phyloP scores from a whole-genome alignment of 2,329 filamentous ascomycete genomes.

The Claviceps capensis region DNA sequence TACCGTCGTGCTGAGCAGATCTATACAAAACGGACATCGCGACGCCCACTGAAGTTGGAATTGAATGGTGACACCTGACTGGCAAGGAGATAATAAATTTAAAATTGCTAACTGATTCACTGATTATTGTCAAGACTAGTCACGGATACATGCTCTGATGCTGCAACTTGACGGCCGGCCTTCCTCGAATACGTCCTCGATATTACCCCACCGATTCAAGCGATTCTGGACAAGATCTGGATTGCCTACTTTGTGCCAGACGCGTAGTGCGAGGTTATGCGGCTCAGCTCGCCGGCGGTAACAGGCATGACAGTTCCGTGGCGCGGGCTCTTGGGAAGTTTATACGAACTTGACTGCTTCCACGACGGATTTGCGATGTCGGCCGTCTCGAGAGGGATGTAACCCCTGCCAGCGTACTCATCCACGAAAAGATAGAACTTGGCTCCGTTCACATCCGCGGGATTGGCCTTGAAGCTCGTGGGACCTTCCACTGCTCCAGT shows the following conservation, averaged over 20 bases:
- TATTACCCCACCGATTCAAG: no score
- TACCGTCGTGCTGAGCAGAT: no score
- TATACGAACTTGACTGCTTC: neutral
- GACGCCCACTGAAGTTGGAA: no score
- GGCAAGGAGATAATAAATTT: no score
- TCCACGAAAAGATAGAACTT: neutral
- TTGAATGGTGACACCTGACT: no score
- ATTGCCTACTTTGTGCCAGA: neutral
- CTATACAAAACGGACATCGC: no score
- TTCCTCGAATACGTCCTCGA: no score
- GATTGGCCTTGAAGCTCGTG: conserved; percentile 1
- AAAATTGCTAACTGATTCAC: no score
- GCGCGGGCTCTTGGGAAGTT: neutral
- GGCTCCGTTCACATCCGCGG: neutral
- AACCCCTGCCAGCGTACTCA: conserved; percentile 1
- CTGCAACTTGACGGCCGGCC: no score
- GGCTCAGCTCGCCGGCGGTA: neutral
- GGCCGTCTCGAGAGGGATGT: neutral
- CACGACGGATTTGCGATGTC: neutral
- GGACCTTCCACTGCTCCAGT: neutral
- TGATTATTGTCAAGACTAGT: no score
- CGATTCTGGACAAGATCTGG: no score
- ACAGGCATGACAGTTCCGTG: conserved; percentile 2
- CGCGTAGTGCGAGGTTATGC: neutral
- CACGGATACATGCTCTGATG: no score